Base-by-base conservation (phyloP, 768 basidiomycete genomes). In the Rubroboletus pulcherrimus region DNA sequence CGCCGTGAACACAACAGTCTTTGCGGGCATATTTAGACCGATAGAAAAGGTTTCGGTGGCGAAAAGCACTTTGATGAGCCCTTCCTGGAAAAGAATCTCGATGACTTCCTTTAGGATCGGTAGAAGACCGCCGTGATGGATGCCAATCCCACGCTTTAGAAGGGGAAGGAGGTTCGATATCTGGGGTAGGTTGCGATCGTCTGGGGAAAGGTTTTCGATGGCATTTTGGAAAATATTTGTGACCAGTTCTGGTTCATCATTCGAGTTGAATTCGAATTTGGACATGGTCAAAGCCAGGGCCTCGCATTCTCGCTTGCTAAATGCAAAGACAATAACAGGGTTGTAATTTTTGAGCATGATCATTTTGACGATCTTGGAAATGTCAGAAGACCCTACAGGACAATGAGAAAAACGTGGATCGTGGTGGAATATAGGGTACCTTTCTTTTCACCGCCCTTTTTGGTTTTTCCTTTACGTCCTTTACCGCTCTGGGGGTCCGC, bases 11-110 rank as follows among this genome's bases (percentile, higher is more conserved):
- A 99, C 96, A 46, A 99, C 97, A 4, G 97, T 98, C 77, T 98
- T 98, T 17, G 97, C 97, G 11, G 97, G 97, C 97, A 99, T 99
- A 74, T 99, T 99, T 42, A 99, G 78, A 37, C 92, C 93, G 55
- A 97, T 97, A 15, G 95, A 96, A 74, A 98, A 98, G 0, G 97
- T 99, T 74, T 99, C 97, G 0, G 97, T 99, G 7, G 97, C 97
- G 66, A 98, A 99, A 39, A 99, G 82, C 33, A 93, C 94, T 71
- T 99, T 99, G 77, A 98, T 93, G 43, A 98, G 79, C 10, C 96
- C 95, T 66, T 98, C 95, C 70, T 98, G 95, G 77, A 99, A 99
- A 41, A 99, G 81, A 54, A 99, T 97, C 71, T 99, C 97, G 71
- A 99, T 98, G 46, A 98, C 94, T 70, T 99, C 97, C 70, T 99